These are phyloP conservation scores for Tuber calosporum DNA, from an alignment of 495 filamentous ascomycete genomes.

Conservation along the genomic window DNA sequence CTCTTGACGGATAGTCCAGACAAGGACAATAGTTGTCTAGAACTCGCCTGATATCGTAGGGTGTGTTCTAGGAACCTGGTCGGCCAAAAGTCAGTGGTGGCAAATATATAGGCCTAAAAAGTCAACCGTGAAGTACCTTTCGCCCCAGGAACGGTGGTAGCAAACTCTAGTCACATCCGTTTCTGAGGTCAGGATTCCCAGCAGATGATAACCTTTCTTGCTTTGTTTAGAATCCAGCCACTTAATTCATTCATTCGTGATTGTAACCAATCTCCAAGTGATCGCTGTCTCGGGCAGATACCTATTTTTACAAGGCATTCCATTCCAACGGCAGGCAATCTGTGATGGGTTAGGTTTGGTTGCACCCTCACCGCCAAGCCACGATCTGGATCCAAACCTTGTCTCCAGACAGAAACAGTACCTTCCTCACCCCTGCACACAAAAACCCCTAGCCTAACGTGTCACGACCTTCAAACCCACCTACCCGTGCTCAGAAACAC, in stretches of 20 bases:
- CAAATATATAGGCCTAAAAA: not conserved
- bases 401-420: not conserved
- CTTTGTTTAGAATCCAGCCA: not conserved
- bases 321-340: too few species aligned
- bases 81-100: not conserved
- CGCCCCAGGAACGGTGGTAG: not conserved
- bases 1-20: not conserved
- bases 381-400: not conserved
- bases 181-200: not conserved
- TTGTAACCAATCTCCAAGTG: not conserved
- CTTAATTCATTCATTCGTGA: not conserved
- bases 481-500: conserved; percentile 4
- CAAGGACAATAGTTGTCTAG: not conserved
- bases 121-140: not conserved
- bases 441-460: not conserved
- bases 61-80: not conserved
- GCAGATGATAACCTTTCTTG: not conserved
- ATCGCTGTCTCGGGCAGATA: not conserved
- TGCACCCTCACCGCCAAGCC: not conserved
- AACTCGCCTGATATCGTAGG: not conserved
- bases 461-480: not conserved
- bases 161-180: not conserved
- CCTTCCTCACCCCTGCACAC: not conserved
- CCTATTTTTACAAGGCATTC: too few species aligned
- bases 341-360: not conserved